Percentiles rank a stretch among this genome's conserved stretches.
phyloP scores from a whole-genome alignment of 2,329 filamentous ascomycete genomes.

The Coleophoma cylindrospora region DNA sequence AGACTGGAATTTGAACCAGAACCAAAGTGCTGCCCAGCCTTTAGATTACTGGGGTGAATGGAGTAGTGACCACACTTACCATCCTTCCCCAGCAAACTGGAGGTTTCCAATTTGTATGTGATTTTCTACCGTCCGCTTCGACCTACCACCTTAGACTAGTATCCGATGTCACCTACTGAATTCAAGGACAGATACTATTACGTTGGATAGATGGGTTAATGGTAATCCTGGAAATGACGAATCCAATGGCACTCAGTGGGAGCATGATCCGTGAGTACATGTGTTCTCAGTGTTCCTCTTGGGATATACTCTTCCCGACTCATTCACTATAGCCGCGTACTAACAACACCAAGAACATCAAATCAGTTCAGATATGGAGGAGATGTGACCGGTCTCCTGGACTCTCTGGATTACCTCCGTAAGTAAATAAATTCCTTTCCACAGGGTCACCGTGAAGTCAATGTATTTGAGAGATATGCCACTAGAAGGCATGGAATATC shows the following conservation, averaged over 20 bases:
- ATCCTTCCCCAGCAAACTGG: constrained; percentile 55
- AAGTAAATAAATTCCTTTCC: too few relatives aligned
- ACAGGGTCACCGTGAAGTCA: too few relatives aligned
- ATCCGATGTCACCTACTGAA: too few relatives aligned
- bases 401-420: constrained; percentile 56
- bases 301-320: too few relatives aligned
- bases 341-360: constrained; percentile 28
- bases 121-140: too few relatives aligned
- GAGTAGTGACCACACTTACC: constrained; percentile 41
- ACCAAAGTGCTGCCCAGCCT: constrained; percentile 47
- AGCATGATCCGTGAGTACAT: constrained; percentile 42
- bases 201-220: constrained; percentile 60
- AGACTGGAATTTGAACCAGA: constrained; percentile 57
- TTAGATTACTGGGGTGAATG: constrained; percentile 54
- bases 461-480: too few relatives aligned
- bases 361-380: constrained; percentile 61
- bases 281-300: too few relatives aligned
- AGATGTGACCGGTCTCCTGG: constrained; percentile 50
- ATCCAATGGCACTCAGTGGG: constrained; percentile 53
- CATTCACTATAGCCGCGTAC: too few relatives aligned
- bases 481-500: too few relatives aligned
- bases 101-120: constrained; percentile 50
- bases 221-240: constrained; percentile 61
- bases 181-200: constrained; percentile 41
- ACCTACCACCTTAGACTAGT: too few relatives aligned